Evolutionary conservation across 306 rosid species (phyloP).

Genomic region (Vicia villosa): DNA sequence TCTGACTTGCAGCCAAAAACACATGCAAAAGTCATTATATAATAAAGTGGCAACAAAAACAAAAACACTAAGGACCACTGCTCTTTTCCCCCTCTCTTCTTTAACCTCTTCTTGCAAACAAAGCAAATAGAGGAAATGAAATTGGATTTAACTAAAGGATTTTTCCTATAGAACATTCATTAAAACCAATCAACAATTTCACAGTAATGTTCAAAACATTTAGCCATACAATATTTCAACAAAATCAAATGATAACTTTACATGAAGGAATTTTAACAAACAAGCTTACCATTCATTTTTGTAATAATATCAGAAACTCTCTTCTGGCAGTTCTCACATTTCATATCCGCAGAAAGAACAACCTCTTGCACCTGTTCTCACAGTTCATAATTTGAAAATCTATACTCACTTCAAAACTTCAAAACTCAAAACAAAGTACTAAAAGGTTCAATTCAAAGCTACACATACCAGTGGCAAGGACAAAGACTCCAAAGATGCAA

Average conservation of each 20-base stretch:
- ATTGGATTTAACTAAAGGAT: neutral
- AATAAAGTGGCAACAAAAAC: neutral
- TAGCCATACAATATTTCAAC: neutral
- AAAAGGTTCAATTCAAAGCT: neutral
- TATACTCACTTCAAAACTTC: neutral
- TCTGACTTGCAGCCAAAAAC: neutral
- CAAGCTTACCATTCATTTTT: slow-evolving; percentile 61
- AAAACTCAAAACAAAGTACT: neutral
- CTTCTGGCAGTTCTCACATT: slow-evolving; percentile 70
- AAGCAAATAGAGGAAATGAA: neutral
- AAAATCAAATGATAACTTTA: neutral
- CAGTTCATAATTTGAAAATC: neutral
- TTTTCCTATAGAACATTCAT: neutral
- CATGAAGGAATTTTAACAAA: slow-evolving; percentile 11
- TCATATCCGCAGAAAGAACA: slow-evolving; percentile 75
- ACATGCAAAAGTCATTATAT: neutral
- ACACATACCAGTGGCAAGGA: slow-evolving; percentile 62
- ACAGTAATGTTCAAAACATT: neutral
- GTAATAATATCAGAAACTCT: slow-evolving; percentile 74
- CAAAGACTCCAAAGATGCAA: slow-evolving; percentile 69
- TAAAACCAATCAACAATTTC: slow-evolving; percentile 25
- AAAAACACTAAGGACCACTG: slow-evolving; percentile 20
- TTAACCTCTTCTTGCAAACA: slow-evolving; percentile 2
- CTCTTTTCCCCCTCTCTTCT: neutral
- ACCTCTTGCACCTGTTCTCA: slow-evolving; percentile 69